Evolutionary conservation across 2,329 filamentous ascomycete species (phyloP).

Genomic region (Neurospora sp.): DNA sequence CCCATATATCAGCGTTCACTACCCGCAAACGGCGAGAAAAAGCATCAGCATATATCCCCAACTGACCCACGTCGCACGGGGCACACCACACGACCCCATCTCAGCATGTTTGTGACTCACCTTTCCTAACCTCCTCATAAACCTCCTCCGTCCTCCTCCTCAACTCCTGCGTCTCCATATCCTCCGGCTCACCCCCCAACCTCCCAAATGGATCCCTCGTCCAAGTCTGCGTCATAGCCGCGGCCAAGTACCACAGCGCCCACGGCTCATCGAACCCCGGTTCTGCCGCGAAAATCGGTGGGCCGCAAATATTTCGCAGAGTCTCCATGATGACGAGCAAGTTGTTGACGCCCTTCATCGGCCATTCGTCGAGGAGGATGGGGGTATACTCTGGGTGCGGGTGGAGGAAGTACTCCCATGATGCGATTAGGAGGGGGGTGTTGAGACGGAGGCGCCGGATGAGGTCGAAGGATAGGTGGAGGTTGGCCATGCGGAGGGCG

Average conservation of each 20-base stretch:
- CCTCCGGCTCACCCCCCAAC: background rate
- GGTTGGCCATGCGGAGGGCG: background rate
- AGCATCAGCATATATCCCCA: background rate
- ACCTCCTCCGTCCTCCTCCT: background rate
- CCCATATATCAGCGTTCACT: background rate
- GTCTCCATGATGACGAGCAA: background rate
- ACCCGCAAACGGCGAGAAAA: background rate
- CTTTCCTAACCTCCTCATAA: background rate
- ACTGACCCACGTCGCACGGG: background rate
- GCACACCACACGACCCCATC: too few relatives aligned
- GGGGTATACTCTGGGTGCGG: background rate
- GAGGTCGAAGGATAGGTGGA: background rate
- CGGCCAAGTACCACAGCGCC: background rate
- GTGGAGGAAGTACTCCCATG: background rate
- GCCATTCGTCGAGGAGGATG: background rate
- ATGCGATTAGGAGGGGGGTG: background rate
- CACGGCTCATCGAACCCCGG: background rate
- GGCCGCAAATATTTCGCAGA: background rate
- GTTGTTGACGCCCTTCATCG: background rate
- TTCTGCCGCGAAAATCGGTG: background rate
- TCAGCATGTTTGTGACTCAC: background rate
- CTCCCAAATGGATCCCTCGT: background rate
- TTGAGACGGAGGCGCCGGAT: background rate
- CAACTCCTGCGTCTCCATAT: background rate
- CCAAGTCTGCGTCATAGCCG: background rate